Conservation (phyloP, 202 grass and related monocot species). For the Saccharum hybrid region DNA sequence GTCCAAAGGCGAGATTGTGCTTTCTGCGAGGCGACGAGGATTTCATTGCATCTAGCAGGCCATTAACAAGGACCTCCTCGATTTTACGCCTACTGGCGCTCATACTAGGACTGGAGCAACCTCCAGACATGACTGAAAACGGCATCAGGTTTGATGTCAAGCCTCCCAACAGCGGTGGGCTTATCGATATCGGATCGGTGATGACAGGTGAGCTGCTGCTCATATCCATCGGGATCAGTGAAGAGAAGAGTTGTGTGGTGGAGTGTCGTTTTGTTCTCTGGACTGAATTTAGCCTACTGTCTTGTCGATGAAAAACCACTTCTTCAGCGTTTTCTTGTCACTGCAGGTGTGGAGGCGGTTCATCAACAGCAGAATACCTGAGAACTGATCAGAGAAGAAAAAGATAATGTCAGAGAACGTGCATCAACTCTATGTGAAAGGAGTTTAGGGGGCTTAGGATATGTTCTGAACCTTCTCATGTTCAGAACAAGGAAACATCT, state of each 20-base stretch:
- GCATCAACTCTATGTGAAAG: not conserved
- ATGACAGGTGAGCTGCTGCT: constrained; percentile 74
- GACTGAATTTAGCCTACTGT: constrained; percentile 57
- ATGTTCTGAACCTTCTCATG: constrained; percentile 48
- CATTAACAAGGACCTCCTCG: constrained; percentile 67
- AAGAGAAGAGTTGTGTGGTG: constrained; percentile 18
- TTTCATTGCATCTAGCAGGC: constrained; percentile 83
- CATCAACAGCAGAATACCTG: constrained; percentile 48
- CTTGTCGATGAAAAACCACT: constrained; percentile 82
- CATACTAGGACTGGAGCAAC: constrained; percentile 49
- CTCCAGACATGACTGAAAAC: constrained; percentile 58
- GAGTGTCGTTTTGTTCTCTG: constrained; percentile 22
- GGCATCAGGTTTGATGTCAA: constrained; percentile 69
- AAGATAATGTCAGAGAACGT: constrained; percentile 15
- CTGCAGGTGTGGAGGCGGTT: constrained; percentile 61
- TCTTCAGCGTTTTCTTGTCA: constrained; percentile 67
- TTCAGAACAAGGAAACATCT: constrained; percentile 54
- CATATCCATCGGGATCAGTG: constrained; percentile 64
- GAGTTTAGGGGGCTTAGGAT: not conserved
- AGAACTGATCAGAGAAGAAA: constrained; percentile 52
- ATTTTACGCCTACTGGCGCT: constrained; percentile 65
- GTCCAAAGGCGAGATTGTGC: constrained; percentile 50
- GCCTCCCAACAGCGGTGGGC: constrained; percentile 54
- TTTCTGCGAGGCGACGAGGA: constrained; percentile 80
- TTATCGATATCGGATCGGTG: constrained; percentile 57